phyloP scores from a whole-genome alignment of 148 eudicot species.

The Gaultheria prostrata region DNA sequence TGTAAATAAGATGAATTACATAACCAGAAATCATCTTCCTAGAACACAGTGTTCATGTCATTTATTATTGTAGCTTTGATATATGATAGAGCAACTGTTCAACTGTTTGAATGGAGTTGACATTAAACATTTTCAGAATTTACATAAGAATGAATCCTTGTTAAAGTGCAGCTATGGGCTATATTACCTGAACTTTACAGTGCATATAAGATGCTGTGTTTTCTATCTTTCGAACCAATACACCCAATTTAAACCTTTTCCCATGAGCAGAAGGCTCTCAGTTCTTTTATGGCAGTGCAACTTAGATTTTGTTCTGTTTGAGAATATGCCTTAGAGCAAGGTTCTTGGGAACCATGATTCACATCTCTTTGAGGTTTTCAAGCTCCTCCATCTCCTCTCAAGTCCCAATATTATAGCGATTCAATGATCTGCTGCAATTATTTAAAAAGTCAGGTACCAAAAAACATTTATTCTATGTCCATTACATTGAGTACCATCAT shows the following conservation, averaged over 20 bases:
- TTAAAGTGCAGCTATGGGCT: background rate
- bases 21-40: background rate
- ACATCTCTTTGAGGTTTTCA: background rate
- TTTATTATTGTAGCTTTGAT: background rate
- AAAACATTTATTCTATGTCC: background rate
- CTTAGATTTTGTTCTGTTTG: background rate
- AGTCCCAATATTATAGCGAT: background rate
- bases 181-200: background rate
- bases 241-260: background rate
- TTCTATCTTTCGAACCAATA: background rate
- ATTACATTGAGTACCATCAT: background rate
- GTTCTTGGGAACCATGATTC: background rate
- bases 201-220: background rate
- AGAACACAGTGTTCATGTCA: background rate
- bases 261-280: background rate
- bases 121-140: background rate
- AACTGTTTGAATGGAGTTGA: background rate
- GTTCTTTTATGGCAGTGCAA: background rate
- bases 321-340: background rate
- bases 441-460: background rate
- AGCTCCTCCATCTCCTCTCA: background rate
- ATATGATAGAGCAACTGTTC: background rate
- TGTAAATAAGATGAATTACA: background rate
- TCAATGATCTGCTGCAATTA: background rate
- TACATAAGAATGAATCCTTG: background rate